Base-by-base conservation (phyloP, 2,329 filamentous ascomycete species). In the Exserohilum turcica region DNA sequence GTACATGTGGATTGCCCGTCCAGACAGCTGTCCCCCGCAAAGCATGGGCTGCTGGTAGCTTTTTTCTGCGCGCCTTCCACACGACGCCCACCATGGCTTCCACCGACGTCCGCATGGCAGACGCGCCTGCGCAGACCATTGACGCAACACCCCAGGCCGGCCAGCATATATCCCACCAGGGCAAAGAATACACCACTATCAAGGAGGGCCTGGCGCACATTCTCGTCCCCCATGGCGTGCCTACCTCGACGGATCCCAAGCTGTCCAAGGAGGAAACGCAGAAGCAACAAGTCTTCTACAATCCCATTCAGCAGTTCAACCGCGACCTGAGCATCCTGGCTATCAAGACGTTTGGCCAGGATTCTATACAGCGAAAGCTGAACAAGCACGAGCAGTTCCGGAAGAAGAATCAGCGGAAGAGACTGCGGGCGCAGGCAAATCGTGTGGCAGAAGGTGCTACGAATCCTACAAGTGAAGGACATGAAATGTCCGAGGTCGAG, bases 261-360 rank as follows among this genome's bases (percentile, higher is more conserved):
- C 71, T 76, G 19, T 77, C 78, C 39, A 79, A 79, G 56, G 73
- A 75, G 46, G 83, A 85, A 5, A 67, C 66, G 78, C 82, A 54
- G 83, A 86, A 63, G 80, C 89, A 93, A 66, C 80, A 81, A 29
- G 95, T 99, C 50, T 99, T 99, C 71, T 99, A 99, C 82, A 99
- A 99, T 66, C 93, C 94, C 0, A 97, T 99, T 48, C 94, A 99
- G 73, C 94, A 99, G 72, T 99, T 97, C 81, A 99, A 99, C 76
- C 89, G 95, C 40, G 94, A 99, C 72, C 77, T 99, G 61, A 97
- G 91, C 56, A 91, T 97, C 21, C 82, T 99, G 12, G 91, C 91
- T 0, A 96, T 99, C 74, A 91, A 90, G 68, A 89, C 90, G 0
- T 96, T 93, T 72, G 91, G 90, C 1, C 86, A 94, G 63, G 86